Evolutionary conservation across 2,329 filamentous ascomycete genomes (phyloP).

Genomic region (Pseudogymnoascus sp.): DNA sequence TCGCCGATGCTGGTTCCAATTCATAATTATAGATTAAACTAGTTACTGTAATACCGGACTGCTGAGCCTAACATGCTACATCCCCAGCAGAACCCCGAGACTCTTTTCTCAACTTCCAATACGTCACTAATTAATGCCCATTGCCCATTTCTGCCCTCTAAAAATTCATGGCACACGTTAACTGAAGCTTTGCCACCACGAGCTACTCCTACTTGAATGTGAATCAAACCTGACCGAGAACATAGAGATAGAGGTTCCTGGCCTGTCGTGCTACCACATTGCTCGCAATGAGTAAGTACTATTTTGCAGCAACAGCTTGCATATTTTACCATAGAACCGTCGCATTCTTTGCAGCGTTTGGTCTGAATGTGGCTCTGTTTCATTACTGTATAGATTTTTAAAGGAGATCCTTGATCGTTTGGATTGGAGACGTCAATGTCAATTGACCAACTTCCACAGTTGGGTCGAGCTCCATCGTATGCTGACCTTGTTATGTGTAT

Average conservation of each 20-base stretch:
- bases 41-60: neutral
- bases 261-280: neutral
- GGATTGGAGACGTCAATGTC: neutral
- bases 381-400: neutral
- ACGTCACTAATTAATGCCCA: neutral
- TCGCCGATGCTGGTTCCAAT: no score
- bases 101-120: neutral
- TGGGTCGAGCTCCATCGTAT: neutral
- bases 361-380: neutral
- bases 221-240: neutral
- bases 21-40: no score
- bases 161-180: neutral
- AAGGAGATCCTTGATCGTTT: neutral
- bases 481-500: neutral
- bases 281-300: neutral
- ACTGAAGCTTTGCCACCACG: neutral
- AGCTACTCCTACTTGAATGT: neutral
- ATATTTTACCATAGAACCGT: neutral
- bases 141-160: neutral
- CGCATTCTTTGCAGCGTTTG: neutral
- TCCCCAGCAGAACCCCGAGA: neutral
- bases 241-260: neutral
- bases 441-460: neutral
- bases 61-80: neutral
- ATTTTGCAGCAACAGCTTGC: neutral